phyloP scores from a whole-genome alignment of 1,139 yeast species.

The Lodderomyces parapsilosis region DNA sequence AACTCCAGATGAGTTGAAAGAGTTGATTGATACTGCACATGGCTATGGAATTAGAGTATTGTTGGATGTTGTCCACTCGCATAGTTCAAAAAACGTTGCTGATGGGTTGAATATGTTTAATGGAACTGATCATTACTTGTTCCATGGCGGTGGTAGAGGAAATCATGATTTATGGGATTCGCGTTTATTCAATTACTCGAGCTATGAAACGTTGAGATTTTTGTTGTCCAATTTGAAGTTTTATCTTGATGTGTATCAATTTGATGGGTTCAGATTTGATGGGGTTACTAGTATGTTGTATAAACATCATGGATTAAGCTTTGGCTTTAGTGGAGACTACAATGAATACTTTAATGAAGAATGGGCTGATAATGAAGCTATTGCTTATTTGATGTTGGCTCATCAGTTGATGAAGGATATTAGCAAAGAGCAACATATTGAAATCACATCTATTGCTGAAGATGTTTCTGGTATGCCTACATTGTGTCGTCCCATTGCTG shows the following conservation, averaged over 20 bases:
- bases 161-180: slow-evolving; percentile 94
- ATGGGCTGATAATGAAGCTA: slow-evolving; percentile 85
- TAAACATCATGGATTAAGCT: slow-evolving; percentile 86
- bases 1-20: slow-evolving; percentile 90
- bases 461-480: slow-evolving; percentile 99
- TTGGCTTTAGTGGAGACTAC: slow-evolving; percentile 89
- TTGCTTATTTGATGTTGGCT: slow-evolving; percentile 84
- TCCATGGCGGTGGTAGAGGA: slow-evolving; percentile 86
- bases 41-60: slow-evolving; percentile 82
- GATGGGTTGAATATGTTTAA: slow-evolving; percentile 94
- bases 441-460: slow-evolving; percentile 84
- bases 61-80: slow-evolving; percentile 93
- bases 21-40: slow-evolving; percentile 89
- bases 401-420: slow-evolving; percentile 67
- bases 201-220: slow-evolving; percentile 86
- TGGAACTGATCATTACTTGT: slow-evolving; percentile 93
- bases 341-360: slow-evolving; percentile 80
- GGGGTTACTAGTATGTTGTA: slow-evolving; percentile 96
- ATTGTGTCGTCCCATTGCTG: slow-evolving; percentile 65
- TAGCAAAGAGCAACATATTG: slow-evolving; percentile 38
- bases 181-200: slow-evolving; percentile 84
- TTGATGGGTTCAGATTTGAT: slow-evolving; percentile 96
- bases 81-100: slow-evolving; percentile 89
- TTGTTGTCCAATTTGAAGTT: slow-evolving; percentile 83
- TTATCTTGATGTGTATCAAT: slow-evolving; percentile 77